phyloP scores from a whole-genome alignment of 306 rosid species.

The Trifolium subterraneum region DNA sequence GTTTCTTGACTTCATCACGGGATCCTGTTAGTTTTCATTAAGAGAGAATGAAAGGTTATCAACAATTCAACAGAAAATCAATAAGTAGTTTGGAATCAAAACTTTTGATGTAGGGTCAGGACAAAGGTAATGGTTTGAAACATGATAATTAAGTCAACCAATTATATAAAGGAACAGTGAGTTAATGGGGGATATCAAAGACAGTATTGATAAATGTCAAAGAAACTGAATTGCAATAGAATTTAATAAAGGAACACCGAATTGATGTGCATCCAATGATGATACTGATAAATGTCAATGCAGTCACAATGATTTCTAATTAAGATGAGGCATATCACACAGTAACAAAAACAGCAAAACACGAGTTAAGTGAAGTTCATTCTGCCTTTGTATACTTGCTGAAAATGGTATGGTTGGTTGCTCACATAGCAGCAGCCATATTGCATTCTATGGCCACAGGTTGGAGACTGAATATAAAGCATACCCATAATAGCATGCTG shows the following conservation, averaged over 20 bases:
- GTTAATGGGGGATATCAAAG: not conserved
- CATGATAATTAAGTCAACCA: not conserved
- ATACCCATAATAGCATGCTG: conserved; percentile 5
- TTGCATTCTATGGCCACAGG: not conserved
- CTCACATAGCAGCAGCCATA: not conserved
- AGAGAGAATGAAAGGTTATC: conserved; percentile 39
- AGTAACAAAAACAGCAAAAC: not conserved
- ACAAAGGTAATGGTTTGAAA: not conserved
- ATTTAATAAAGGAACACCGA: not conserved
- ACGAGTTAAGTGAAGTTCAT: not conserved
- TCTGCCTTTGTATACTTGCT: not conserved
- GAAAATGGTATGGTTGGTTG: not conserved
- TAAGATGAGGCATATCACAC: not conserved
- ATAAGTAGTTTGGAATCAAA: not conserved
- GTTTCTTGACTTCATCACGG: conserved; percentile 49
- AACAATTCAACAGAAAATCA: conserved; percentile 12
- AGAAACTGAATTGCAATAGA: conserved; percentile 10
- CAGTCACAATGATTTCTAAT: conserved; percentile 8
- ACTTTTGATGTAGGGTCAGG: not conserved
- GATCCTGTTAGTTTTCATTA: conserved; percentile 59
- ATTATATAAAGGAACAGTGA: conserved; percentile 2
- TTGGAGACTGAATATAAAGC: not conserved
- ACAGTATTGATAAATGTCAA: conserved; percentile 7
- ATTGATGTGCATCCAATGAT: conserved; percentile 11
- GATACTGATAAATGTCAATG: conserved; percentile 1